Percentiles rank a stretch among this genome's conserved stretches.
phyloP scores from a whole-genome alignment of 768 basidiomycete genomes.

The Porphyrellus cyaneotinctus region DNA sequence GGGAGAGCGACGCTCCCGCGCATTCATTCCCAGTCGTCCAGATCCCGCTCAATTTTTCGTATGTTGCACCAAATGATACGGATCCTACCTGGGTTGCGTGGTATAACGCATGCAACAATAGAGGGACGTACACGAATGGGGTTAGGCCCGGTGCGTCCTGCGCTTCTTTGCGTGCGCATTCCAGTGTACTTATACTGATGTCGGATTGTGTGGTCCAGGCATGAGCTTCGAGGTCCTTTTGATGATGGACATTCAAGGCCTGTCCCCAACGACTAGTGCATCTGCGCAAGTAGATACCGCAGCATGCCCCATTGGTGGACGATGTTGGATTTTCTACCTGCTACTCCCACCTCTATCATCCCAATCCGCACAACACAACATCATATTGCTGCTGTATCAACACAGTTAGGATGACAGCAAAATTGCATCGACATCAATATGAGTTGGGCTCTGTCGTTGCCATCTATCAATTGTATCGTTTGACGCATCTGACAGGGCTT shows the following conservation, averaged over 20 bases:
- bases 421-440: too few relatives aligned
- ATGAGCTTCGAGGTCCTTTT: slow-evolving; percentile 65
- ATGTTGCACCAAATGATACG: slow-evolving; percentile 70
- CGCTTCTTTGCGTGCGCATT: not conserved
- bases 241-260: slow-evolving; percentile 65
- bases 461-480: slow-evolving; percentile 2
- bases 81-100: slow-evolving; percentile 82
- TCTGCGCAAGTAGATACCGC: slow-evolving; percentile 58
- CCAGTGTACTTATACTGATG: slow-evolving; percentile 1
- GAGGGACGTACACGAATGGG: slow-evolving; percentile 43
- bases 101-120: slow-evolving; percentile 75
- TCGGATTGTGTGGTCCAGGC: slow-evolving; percentile 18
- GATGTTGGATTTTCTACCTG: too few relatives aligned
- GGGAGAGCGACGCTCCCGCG: slow-evolving; percentile 57
- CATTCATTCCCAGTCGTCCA: slow-evolving; percentile 60
- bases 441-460: slow-evolving; percentile 24
- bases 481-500: slow-evolving; percentile 58
- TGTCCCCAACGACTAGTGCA: slow-evolving; percentile 48
- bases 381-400: too few relatives aligned
- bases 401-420: slow-evolving; percentile 87
- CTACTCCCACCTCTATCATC: too few relatives aligned
- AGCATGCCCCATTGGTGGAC: slow-evolving; percentile 67
- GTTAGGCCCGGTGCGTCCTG: slow-evolving; percentile 54
- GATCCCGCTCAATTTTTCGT: slow-evolving; percentile 81
- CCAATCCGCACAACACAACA: too few relatives aligned